Base-by-base conservation (phyloP, 306 rosid genomes). In the Castanospermum australe region DNA sequence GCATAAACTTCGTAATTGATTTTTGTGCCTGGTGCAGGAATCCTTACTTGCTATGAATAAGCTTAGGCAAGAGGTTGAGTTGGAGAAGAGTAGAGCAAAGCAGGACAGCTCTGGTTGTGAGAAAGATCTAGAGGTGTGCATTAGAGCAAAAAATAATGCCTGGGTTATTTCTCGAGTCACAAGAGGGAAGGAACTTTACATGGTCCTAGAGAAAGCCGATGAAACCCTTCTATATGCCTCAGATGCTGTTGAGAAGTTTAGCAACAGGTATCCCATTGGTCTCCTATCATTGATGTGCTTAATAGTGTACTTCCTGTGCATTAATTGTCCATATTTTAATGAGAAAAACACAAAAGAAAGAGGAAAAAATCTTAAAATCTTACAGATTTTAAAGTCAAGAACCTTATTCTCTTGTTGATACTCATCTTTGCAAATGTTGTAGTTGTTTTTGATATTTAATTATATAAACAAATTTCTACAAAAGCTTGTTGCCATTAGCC, bases 161-260 rank as follows among this genome's bases (percentile, higher is more conserved):
- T 93, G 98, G 99, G 97, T 90, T 78, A 89, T 96, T 76, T 90
- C 90, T 60, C 91, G 93, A 75, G 81, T 89, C 63, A 85, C 96
- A n/a, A 90, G 93, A 85, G 97, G 98, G 73, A 96, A 91, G 83
- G 99, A 93, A 81, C 96, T 96, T 73, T 96, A 90, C 82, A 90
- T 90, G 93, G 97, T 89, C 84, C 87, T 96, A 47, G 99, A 95
- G 87, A 95, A 93, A 83, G 99, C 98, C 79, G 84, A 78, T 33
- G 99, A 95, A 87, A 95, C 98, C 14, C 85, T 93, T 54, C 92
- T 95, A 21, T 95, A 90, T 87, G 99, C 99, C 57, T 90, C 97
- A 4, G 96, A 95, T 78, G 97, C 94, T 75, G 92, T 93, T 70
- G 99, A 95, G 88, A 95, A 88, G 90, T 95, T 95, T 88, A 95